Base-by-base conservation (phyloP, 2,329 filamentous ascomycete genomes). In the Aspergillus phoenicis region DNA sequence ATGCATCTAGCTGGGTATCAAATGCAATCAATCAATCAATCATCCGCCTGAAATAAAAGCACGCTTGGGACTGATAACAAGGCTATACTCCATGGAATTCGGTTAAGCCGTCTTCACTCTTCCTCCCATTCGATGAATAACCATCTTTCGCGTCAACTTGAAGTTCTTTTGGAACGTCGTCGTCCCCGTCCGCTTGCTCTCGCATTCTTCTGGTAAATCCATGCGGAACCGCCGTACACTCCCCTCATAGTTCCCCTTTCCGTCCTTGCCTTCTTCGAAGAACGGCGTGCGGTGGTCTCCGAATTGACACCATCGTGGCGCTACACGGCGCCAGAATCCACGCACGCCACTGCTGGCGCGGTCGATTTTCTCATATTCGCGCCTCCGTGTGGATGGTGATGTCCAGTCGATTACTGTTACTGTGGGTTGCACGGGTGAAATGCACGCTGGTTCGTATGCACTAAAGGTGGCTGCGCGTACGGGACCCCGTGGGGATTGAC, bases 361-460 rank as follows among this genome's bases (percentile, higher is more conserved):
- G 68, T 79, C 74, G 81, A 86, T 77, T 84, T 87, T 69, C 86
- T 85, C 74, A 58, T 82, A 81, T 63, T 81, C 78, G 20, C 72
- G 72, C 8, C 76, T 70, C 10, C 80, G 76, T 5, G 79, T 80
- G 8, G 75, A 75, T 7, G 77, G 72, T 0, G 78, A 78, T 2
- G 79, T 82, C 80, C 80, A 82, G 62, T 81, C 78, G 47, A 81
- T 80, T 7, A 80, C 74, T 5, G 78, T 80, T 22, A 74, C 68
- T 20, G 75, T 72, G 39, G 73, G 57, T 52, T 73, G 63, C 60
- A 69, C 57, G 4, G 62, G 30, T 26, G 48, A 26, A 26, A 45
- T 48, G 17, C 47, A 33, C 13, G 59, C 48, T n/a, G 33, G 30
- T 5, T 52, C 47, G 6, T 49, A 52, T 6, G 22, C 38, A 6